Evolutionary conservation across 495 filamentous ascomycete species (phyloP), one percentile per base, ranked within the genome.

Genomic region (Niebla homalea): DNA sequence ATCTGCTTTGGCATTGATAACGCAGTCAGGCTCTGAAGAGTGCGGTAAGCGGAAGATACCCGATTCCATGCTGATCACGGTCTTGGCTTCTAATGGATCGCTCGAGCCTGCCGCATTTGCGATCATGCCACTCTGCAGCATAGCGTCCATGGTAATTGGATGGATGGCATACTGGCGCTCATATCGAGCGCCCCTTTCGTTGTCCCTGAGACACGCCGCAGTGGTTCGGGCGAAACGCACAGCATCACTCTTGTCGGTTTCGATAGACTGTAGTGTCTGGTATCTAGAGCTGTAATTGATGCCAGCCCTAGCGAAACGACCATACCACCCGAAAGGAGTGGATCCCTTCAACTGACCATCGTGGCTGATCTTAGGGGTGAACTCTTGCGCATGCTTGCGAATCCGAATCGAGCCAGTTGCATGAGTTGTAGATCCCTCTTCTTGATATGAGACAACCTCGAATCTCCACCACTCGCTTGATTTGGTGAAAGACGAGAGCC

Each of bases 91-190:
- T 12, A 55, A 36, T 16, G 46, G 29, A 18, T 40, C 29, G 16
- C 22, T 38, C 4, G 57, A 18, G 18, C 50, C 50, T 29, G 50
- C 50, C 8, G 50, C 21, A 36, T 22, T 48, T 21, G 49, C 40
- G 26, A 64, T 52, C 19, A 62, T 54, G 25, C 54, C 44, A 7
- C 55, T 45, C 48, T 68, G 64, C 6, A 68, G 50, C 25, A 55
- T 52, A 19, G 55, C 48, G 40, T 67, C 64, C 4, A 66, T 59
- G 4, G 56, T 57, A 1, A 59, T 43, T 5, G 64, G 64, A 50
- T 66, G 64, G 7, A 66, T 41, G 10, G 51, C 20, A 35, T 66
- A 66, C 4, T 41, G 26, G 10, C 55, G 48, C 19, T 50, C 46
- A 20, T 56, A 55, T 1, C 22, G n/a, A 10, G 25, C 45, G 29